Evolutionary conservation across 2,329 filamentous ascomycete species (phyloP).

Genomic region (Escovopsis weberi): DNA sequence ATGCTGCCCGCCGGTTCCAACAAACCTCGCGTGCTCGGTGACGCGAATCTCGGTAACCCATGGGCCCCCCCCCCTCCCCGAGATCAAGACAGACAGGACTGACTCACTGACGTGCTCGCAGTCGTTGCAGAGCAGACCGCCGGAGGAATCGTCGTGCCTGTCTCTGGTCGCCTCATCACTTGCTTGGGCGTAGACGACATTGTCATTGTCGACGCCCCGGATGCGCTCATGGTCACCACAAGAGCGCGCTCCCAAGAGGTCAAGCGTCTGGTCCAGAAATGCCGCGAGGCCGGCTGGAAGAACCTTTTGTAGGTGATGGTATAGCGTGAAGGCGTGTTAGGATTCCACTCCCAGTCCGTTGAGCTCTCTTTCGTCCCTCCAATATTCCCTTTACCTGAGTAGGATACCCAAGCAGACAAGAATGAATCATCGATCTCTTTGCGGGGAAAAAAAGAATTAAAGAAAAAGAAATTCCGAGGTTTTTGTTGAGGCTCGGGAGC

Average conservation of each 20-base stretch:
- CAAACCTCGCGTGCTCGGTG: slow-evolving; percentile 11
- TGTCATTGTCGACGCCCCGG: slow-evolving; percentile 13
- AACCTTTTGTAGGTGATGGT: slow-evolving; percentile 7
- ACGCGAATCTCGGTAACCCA: slow-evolving; percentile 10
- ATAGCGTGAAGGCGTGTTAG: no score
- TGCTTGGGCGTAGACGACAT: slow-evolving; percentile 14
- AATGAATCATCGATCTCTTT: no score
- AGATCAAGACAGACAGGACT: background rate
- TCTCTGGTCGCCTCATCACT: slow-evolving; percentile 12
- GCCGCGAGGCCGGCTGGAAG: slow-evolving; percentile 11
- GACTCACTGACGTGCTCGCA: slow-evolving; percentile 1
- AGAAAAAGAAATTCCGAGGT: no score
- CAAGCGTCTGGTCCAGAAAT: slow-evolving; percentile 14
- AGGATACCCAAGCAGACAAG: no score
- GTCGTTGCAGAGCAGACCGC: slow-evolving; percentile 13
- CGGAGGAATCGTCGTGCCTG: slow-evolving; percentile 13
- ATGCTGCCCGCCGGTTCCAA: slow-evolving; percentile 14
- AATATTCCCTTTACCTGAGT: no score
- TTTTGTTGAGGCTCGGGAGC: no score
- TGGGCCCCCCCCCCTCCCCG: background rate
- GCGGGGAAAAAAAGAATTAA: no score
- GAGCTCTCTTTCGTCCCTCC: no score
- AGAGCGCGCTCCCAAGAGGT: slow-evolving; percentile 14
- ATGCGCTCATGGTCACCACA: slow-evolving; percentile 14
- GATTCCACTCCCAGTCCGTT: no score